Conservation (phyloP, 2,329 filamentous ascomycete genomes). For the Amauroascus niger region DNA sequence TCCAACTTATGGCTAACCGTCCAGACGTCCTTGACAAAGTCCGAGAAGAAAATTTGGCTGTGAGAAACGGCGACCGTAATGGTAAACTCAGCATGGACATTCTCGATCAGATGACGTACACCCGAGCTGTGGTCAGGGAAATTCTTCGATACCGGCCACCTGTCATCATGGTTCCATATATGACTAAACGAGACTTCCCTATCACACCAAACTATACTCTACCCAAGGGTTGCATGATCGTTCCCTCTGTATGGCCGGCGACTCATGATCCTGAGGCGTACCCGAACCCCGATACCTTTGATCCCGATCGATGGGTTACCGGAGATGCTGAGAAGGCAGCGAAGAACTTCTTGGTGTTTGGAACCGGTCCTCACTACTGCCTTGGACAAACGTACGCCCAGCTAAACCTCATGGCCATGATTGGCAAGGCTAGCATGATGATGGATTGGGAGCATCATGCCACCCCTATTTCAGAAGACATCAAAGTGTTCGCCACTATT, state of each 20-base stretch:
- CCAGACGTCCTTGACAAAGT: conserved; percentile 86
- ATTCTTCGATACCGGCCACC: conserved; percentile 88
- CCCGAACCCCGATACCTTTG: conserved; percentile 74
- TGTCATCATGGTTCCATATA: conserved; percentile 92
- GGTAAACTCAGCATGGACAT: conserved; percentile 68
- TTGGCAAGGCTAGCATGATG: conserved; percentile 78
- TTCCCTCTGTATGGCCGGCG: conserved; percentile 81
- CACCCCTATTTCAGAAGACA: conserved; percentile 78
- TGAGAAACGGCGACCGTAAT: conserved; percentile 64
- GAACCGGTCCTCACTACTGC: conserved; percentile 92
- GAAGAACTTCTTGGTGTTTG: conserved; percentile 97
- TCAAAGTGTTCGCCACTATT: conserved; percentile 96
- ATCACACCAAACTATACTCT: conserved; percentile 82
- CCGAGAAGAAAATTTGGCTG: conserved; percentile 75
- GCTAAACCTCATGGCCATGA: conserved; percentile 76
- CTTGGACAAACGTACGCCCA: conserved; percentile 87
- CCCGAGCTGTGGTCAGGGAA: conserved; percentile 83
- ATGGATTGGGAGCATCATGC: conserved; percentile 85
- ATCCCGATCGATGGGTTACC: conserved; percentile 83
- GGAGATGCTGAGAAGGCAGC: conserved; percentile 82
- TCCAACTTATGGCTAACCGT: conserved; percentile 86
- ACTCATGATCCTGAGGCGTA: conserved; percentile 91
- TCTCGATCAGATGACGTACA: conserved; percentile 81
- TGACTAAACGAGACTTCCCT: conserved; percentile 90
- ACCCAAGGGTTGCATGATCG: conserved; percentile 88